These are phyloP conservation scores for Hypsizygus marmoreus DNA, from an alignment of 768 basidiomycete genomes.

Conservation along the genomic window DNA sequence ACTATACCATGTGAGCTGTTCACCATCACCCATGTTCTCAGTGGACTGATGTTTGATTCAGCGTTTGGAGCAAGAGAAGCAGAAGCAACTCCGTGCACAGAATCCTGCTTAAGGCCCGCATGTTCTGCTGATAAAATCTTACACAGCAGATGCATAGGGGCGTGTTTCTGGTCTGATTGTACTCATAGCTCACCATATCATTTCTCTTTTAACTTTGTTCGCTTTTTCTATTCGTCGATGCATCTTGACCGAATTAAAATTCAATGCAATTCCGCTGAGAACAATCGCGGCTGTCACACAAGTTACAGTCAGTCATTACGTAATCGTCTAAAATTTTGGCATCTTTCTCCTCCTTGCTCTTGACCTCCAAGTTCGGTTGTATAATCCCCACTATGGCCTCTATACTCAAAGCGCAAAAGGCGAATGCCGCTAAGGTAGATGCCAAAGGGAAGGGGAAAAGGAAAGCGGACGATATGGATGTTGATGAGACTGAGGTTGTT, in stretches of 20 bases:
- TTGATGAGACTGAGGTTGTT: slow-evolving; percentile 35
- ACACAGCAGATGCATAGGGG: slow-evolving; percentile 14
- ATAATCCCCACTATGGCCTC: slow-evolving; percentile 56
- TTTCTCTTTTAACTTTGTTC: slow-evolving; percentile 2
- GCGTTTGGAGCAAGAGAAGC: slow-evolving; percentile 89
- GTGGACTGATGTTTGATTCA: slow-evolving; percentile 29
- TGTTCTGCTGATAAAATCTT: slow-evolving; percentile 6
- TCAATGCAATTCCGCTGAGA: background rate
- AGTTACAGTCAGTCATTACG: slow-evolving; percentile 4
- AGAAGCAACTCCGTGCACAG: slow-evolving; percentile 67
- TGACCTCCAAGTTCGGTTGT: slow-evolving; percentile 4
- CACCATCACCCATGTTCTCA: slow-evolving; percentile 3
- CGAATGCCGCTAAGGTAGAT: slow-evolving; percentile 53
- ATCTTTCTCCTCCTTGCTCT: background rate
- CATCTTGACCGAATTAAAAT: slow-evolving; percentile 1
- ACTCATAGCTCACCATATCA: slow-evolving; percentile 21
- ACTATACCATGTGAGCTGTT: slow-evolving; percentile 71
- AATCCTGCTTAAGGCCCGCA: slow-evolving; percentile 11
- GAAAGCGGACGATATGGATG: slow-evolving; percentile 62
- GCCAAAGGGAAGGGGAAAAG: slow-evolving; percentile 64
- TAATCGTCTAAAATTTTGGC: slow-evolving; percentile 16
- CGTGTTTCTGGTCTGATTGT: slow-evolving; percentile 22
- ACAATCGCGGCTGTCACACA: background rate
- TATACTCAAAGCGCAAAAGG: slow-evolving; percentile 60
- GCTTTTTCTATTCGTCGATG: slow-evolving; percentile 3